Conservation (phyloP, 2,329 filamentous ascomycete genomes). For the Lachnellula arida region DNA sequence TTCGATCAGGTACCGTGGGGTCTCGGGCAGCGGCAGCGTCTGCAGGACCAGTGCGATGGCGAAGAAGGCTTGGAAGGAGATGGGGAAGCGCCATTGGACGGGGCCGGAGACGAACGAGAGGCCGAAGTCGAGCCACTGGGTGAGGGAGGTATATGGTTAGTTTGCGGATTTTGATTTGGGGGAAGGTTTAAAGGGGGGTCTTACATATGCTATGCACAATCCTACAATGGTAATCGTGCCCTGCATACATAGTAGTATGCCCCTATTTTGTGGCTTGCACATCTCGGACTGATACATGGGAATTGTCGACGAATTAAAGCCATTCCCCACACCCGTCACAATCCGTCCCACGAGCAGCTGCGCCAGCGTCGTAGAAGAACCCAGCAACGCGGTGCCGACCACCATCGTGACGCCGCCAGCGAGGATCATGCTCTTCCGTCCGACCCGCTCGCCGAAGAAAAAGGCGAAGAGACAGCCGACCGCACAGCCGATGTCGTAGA, state of each 20-base stretch:
- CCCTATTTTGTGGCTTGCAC: conserved; percentile 35
- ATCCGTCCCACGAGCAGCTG: conserved; percentile 44
- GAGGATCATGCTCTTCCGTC: conserved; percentile 40
- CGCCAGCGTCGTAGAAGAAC: conserved; percentile 35
- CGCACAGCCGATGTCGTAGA: conserved; percentile 35
- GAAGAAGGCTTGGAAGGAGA: conserved; percentile 39
- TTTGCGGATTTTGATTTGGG: background rate
- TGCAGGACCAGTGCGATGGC: conserved; percentile 35
- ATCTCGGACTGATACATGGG: conserved; percentile 32
- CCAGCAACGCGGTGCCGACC: conserved; percentile 39
- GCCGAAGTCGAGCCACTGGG: conserved; percentile 36
- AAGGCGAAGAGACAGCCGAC: conserved; percentile 30
- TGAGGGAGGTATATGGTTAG: background rate
- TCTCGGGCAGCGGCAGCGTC: conserved; percentile 36
- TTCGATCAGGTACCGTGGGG: conserved; percentile 34
- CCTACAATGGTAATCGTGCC: conserved; percentile 42
- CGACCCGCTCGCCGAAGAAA: conserved; percentile 38
- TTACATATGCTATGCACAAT: conserved; percentile 39
- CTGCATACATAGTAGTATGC: conserved; percentile 42
- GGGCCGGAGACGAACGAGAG: conserved; percentile 32
- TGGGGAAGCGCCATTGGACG: conserved; percentile 41
- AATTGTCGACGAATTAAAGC: conserved; percentile 36
- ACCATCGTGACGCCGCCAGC: conserved; percentile 40
- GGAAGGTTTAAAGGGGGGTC: background rate
- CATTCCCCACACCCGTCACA: conserved; percentile 41